Base-by-base conservation (phyloP, 768 basidiomycete species). In the Mycena crocata region DNA sequence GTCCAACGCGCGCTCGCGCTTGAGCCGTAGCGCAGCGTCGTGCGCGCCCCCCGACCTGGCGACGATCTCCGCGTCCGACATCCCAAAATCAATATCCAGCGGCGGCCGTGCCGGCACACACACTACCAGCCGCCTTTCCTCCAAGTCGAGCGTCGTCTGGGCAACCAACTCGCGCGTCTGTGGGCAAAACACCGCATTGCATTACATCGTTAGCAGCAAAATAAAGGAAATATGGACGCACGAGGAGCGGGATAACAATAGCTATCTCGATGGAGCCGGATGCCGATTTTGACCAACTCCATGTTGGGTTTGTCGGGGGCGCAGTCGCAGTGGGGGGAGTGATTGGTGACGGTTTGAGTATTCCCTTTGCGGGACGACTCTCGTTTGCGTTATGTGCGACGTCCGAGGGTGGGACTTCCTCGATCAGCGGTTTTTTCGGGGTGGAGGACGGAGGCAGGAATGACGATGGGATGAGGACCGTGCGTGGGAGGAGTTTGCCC, bases 401-500 rank as follows among this genome's bases (percentile, higher is more conserved):
- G 6, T 49, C 42, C 3, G 67, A 7, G 9, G 58, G 37, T 34
- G 60, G 26, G 17, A 55, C 62, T 65, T 86, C 88, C 71, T 87
- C 81, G 59, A 90, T 86, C n/a, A 86, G 80, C 24, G 78, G 82
- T 64, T 73, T 82, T 37, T 73, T 75, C 32, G 64, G 39, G 31
- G 59, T 37, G 14, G 58, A 23, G n/a, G 49, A 32, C 30, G 62
- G 26, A 21, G 51, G 42, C 21, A 50, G 48, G 68, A 88, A 77
- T 6, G 79, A 70, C 23, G 81, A 70, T 6, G 90, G 90, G 28
- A 94, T 81, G 44, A 81, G 74, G 1, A 88, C 88, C 15, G 83
- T 85, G 35, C 92, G 87, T 17, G 88, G 83, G 30, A 74, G 72
- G 2, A 90, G 85, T 71, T 83, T 86, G n/a, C 93, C 93, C 75